Evolutionary conservation across 805 yeast genomes (phyloP), one percentile per base, ranked within the genome.

Genomic region (Wickerhamomyces ciferrii): DNA sequence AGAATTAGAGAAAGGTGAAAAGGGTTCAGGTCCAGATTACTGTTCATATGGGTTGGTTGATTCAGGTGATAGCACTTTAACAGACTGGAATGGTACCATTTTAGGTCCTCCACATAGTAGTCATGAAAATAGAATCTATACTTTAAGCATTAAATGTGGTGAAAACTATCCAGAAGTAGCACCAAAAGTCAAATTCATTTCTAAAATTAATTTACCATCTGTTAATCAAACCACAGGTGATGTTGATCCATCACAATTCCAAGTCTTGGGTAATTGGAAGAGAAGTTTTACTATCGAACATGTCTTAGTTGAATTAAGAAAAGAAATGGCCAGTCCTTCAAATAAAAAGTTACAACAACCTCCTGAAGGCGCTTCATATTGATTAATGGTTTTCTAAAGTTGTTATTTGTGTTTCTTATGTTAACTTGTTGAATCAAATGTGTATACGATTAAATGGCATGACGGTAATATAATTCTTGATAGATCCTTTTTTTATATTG

Each of bases 1-100:
- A 69, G 99, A 94, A 69, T 75, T 94, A 54, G 99, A 95, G 66
- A 92, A 92, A 60, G 99, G 99, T 42, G 99, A 94, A 63, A 94
- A 94, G 66, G 99, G 99, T 19, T 73, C 87, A 42, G 97, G 98
- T 19, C 94, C 97, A 23, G 98, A 94, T 66, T 87, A 96, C 15
- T 91, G 96, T 64, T 92, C 98, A 20, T 89, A 94, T 60, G 99
- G 99, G 0, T 75, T 94, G 41, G 82, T 88, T 21, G 92, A 88
- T 58, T 82, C 85, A 51, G 96, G 87, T 58, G 99, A 94, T 63
- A 87, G 91, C 54, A 72, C 90, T 43, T 88, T 94, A 96, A 86
- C 96, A 11, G 69, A 84, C 58, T 94, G 99, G 99, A 94, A 91
- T 68, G 99, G 97, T 13, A 94, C 99, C 31, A 92, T 94, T 44